Percentiles rank a stretch among this genome's conserved stretches.
phyloP scores from a whole-genome alignment of 345 rosid species.

The Brassica incana region DNA sequence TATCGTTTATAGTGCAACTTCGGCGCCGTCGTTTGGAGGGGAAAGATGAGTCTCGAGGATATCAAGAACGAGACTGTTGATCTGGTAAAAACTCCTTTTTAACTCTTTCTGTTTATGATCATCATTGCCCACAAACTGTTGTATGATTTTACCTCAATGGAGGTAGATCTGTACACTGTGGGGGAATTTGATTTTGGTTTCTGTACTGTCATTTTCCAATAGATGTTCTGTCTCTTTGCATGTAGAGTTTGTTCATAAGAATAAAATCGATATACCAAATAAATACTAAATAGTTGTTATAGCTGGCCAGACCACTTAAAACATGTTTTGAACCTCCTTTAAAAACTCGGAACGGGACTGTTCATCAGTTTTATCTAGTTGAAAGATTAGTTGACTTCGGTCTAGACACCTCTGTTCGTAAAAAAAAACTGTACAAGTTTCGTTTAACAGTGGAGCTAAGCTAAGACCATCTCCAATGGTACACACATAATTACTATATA shows the following conservation, averaged over 20 bases:
- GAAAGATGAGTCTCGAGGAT: conserved; percentile 51
- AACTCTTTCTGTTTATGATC: background rate
- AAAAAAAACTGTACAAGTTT: no score
- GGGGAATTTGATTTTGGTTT: conserved; percentile 2
- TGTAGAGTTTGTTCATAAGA: conserved; percentile 21
- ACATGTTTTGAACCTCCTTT: no score
- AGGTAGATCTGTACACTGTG: background rate
- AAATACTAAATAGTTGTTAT: no score
- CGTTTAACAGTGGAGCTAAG: no score
- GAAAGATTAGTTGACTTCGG: no score
- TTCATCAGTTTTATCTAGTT: no score
- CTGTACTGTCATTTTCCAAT: background rate
- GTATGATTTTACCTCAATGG: background rate
- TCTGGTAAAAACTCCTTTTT: conserved; percentile 44
- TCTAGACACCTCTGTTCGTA: no score
- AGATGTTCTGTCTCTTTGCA: background rate
- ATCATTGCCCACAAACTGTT: background rate
- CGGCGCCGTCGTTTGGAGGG: conserved; percentile 9
- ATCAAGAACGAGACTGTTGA: conserved; percentile 78
- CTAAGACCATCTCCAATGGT: no score
- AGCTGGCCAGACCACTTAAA: no score
- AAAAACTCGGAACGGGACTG: no score
- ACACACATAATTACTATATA: no score
- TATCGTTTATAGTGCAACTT: conserved; percentile 18
- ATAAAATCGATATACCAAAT: conserved; percentile 25